Conservation (phyloP, 1,284 basidiomycete genomes). For the Trametes polyzona region DNA sequence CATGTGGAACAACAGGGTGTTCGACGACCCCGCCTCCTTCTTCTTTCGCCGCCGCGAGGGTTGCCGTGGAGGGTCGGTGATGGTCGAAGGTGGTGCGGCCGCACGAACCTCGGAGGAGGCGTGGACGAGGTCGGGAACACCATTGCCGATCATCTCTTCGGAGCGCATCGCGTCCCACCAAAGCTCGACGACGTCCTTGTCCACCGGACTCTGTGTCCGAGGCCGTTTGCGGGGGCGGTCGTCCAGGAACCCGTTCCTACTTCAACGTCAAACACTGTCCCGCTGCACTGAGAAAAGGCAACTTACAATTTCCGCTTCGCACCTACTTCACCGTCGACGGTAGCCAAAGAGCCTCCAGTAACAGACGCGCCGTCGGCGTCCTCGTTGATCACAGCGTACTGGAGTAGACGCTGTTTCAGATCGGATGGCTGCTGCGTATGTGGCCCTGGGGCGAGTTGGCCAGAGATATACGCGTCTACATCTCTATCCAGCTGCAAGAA, state of each 20-base stretch:
- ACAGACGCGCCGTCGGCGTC: constrained; percentile 35
- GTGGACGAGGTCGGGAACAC: constrained; percentile 60
- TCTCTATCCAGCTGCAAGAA: constrained; percentile 63
- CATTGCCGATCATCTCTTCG: constrained; percentile 63
- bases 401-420: constrained; percentile 43
- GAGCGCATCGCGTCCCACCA: constrained; percentile 78
- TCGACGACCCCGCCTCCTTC: constrained; percentile 35
- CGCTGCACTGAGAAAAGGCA: neutral
- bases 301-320: constrained; percentile 69
- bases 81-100: constrained; percentile 22
- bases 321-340: constrained; percentile 49
- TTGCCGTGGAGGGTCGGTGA: constrained; percentile 39
- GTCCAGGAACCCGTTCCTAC: constrained; percentile 43
- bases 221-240: constrained; percentile 49
- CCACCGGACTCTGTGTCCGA: constrained; percentile 32
- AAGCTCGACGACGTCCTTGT: constrained; percentile 51
- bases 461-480: constrained; percentile 33
- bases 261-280: constrained; percentile 4
- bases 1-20: constrained; percentile 65
- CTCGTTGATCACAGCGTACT: constrained; percentile 45
- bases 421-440: constrained; percentile 17
- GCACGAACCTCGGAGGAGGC: constrained; percentile 43
- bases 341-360: constrained; percentile 39
- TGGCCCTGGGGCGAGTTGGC: constrained; percentile 1
- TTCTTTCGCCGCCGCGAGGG: constrained; percentile 37